phyloP scores from a whole-genome alignment of 345 rosid species.

The Hibiscus trionum region DNA sequence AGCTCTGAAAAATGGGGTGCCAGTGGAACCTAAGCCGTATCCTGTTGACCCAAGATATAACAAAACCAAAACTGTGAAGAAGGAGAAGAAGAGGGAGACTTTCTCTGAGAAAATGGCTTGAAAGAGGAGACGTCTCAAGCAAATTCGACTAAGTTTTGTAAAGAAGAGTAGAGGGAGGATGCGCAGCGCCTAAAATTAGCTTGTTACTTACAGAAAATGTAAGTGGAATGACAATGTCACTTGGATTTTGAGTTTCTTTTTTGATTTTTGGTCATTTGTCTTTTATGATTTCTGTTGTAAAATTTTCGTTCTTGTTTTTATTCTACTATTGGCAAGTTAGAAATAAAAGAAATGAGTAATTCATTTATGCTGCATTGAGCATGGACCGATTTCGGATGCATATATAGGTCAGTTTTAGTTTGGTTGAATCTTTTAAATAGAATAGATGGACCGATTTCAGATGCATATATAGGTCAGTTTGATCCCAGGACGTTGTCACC shows the following conservation, averaged over 20 bases:
- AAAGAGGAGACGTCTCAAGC: constrained; percentile 74
- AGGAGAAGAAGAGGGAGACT: constrained; percentile 83
- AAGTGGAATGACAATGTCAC: background rate
- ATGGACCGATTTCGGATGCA: too few species aligned
- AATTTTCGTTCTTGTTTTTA: background rate
- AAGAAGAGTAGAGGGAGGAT: constrained; percentile 60
- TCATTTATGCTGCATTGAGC: too few species aligned
- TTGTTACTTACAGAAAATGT: background rate
- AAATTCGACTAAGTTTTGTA: constrained; percentile 78
- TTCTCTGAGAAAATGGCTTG: constrained; percentile 89
- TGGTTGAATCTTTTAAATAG: background rate
- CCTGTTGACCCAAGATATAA: constrained; percentile 50
- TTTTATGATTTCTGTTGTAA: background rate
- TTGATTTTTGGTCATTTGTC: background rate
- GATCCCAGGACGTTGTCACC: background rate
- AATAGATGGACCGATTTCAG: too few species aligned
- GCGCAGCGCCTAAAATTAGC: constrained; percentile 21
- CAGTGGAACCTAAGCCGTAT: constrained; percentile 61
- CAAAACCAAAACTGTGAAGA: constrained; percentile 50
- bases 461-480: background rate
- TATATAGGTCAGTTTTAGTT: too few species aligned
- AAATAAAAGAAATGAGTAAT: background rate
- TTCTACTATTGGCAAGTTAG: background rate
- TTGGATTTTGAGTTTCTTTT: background rate
- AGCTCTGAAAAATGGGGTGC: constrained; percentile 53